Evolutionary conservation across 2,329 filamentous ascomycete species (phyloP), one percentile per base, ranked within the genome.

Genomic region (Monilinia polystroma): DNA sequence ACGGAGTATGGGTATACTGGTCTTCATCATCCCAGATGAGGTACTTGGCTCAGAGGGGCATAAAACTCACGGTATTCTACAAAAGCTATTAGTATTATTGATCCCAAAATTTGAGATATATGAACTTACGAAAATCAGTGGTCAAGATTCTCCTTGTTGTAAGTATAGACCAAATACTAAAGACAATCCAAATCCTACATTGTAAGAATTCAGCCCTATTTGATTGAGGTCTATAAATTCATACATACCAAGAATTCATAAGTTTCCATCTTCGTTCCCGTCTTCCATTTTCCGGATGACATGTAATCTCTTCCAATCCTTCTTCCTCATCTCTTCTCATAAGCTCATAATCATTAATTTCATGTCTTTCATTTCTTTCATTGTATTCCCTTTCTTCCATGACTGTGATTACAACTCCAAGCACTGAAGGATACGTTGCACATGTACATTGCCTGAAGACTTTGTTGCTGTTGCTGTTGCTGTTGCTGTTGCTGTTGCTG

Each of bases 71-170:
- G 63, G 14, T 65, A 65, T 38, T 14, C 63, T 65, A 38, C 10
- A 41, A 54, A 14, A 10, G 18, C 1, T 14, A n/a, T 65, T 43
- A 68, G 55, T 32, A 52, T 51, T 18, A 18, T 49, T 55, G 3
- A 47, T 14, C 52, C 45, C 11, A 54, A 52, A 18, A 47, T 58
- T 32, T 56, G 2, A 23, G 47, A 26, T 16, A 43, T 38, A 29
- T 12, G 54, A 47, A 72, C 73, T 70, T 68, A 75, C 73, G 68
- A 73, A 74, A 74, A 56, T 65, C 67, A 54, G 60, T 67, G 14
- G 66, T 72, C 65, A 75, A 67, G 18, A 74, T 29, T 62, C 69
- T 71, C 67, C 73, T 67, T 23, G 63, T 32, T 23, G 53, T 58
- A 20, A 65, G 23, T 49, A 65, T 59, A 49, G 63, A 65, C 54